Base-by-base conservation (phyloP, 208 protist species). In the Kentomonas sorsogonicus region DNA sequence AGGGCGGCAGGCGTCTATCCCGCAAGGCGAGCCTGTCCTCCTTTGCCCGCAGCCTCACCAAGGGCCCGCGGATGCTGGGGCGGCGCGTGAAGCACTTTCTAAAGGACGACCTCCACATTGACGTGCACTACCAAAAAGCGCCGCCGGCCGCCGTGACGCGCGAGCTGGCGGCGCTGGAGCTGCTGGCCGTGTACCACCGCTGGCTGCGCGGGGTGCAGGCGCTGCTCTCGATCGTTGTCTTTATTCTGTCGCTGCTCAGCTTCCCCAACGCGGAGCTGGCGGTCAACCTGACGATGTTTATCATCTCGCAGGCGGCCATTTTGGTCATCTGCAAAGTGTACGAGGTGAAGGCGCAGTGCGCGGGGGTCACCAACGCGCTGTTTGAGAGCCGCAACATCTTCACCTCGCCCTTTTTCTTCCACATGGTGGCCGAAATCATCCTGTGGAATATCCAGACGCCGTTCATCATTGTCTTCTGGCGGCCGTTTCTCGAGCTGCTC, bases 371-470 rank as follows among this genome's bases (percentile, higher is more conserved):
- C 25, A 87, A 87, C 54, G 47, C 81, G 0, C 60, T 91, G 5
- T 91, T 82, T 54, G 66, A 79, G 29, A 54, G 63, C 10, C 57
- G 63, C 27, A 79, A 78, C 58, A 69, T 91, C 34, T 80, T 84
- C 47, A 88, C 77, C 45, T 91, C 83, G 16, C 83, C 83, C 1
- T 77, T 76, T 62, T 70, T 91, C 34, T 63, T 76, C 1, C 72
- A 85, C 46, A 87, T 91, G 83, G 53, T 75, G 29, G 53, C 53
- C 0, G 79, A 91, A 45, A 56, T 85, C 3, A 30, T 77, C 0
- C 39, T 91, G 43, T 88, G 80, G 79, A 74, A 71, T 55, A 87
- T 91, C 40, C 77, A 83, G 52, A 88, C 79, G 15, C 83, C 83
- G 13, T 79, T 79, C 3, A 57, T 79, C 13, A 54, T 86, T 7